Evolutionary conservation across 2,329 filamentous ascomycete species (phyloP), one percentile per base, ranked within the genome.

Genomic region (Aschersonia sp.): DNA sequence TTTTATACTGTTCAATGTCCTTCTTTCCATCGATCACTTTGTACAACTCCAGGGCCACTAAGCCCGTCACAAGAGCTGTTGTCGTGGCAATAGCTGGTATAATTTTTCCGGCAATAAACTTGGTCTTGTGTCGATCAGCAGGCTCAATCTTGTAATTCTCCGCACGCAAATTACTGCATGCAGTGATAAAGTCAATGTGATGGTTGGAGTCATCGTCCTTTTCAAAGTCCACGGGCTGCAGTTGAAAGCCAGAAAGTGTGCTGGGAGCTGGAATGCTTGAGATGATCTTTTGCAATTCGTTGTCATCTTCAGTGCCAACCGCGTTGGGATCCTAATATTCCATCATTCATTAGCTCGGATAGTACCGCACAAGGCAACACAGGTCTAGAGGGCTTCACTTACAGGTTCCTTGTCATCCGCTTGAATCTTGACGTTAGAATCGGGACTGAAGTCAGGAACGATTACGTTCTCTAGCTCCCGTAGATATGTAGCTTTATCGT

Each of bases 61-160:
- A 75, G 50, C 92, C 92, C 3, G 92, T 98, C 10, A 97, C 90
- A 49, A 98, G 73, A 4, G 92, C 90, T 3, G 92, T 98, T 0
- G 92, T 97, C 4, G 92, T 98, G 43, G 92, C 92, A 65, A 98
- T 98, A 43, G 92, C 92, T 29, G 92, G 92, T 55, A 98, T 98
- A 57, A 98, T 98, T 78, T 98, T 98, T 64, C 92, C 92, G 33
- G 92, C 94, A 62, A 98, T 98, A 67, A 98, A 97, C 73, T 98
- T 98, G 52, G 90, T 98, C 81, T 92, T 94, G 75, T 96, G 92
- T 52, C 87, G 79, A 61, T 98, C 90, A 1, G 92, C 89, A 53
- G 81, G 77, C 59, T 87, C 80, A 56, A 98, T 98, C 66, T 92
- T 94, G 77, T 98, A 98, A 71, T 98, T 98, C 66, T 94, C 85